These are phyloP conservation scores for Chlamydomonas eustigma DNA, from an alignment of 139 green algal species.

Conservation along the genomic window DNA sequence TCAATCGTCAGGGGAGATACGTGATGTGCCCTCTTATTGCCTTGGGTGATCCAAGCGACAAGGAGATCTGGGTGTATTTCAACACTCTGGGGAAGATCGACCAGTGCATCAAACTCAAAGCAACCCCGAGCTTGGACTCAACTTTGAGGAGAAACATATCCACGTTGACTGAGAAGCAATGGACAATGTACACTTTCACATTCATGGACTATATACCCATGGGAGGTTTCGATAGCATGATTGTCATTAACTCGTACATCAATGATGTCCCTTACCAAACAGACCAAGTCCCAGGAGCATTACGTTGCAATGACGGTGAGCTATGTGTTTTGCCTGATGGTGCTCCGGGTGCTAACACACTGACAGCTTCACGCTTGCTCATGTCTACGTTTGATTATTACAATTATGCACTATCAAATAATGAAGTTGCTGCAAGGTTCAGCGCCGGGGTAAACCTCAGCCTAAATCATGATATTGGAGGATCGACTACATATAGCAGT, in stretches of 20 bases:
- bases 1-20: neutral
- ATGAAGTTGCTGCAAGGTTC: neutral
- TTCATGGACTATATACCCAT: slow-evolving; percentile 20
- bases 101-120: neutral
- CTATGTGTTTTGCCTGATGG: slow-evolving; percentile 1
- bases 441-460: neutral
- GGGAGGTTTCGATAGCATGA: slow-evolving; percentile 17
- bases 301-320: neutral
- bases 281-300: neutral
- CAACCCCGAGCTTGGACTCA: neutral
- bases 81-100: neutral
- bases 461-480: neutral
- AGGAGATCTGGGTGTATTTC: slow-evolving; percentile 9
- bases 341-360: neutral
- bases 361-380: neutral
- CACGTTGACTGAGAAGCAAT: neutral
- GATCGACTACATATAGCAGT: neutral
- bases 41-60: neutral
- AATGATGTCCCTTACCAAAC: slow-evolving; percentile 10
- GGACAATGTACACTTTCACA: slow-evolving; percentile 14
- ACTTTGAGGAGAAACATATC: neutral
- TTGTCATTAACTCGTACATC: slow-evolving; percentile 8
- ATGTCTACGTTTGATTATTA: slow-evolving; percentile 4
- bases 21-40: neutral
- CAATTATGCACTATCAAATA: neutral